Evolutionary conservation across 2,329 filamentous ascomycete genomes (phyloP), one percentile per base, ranked within the genome.

Genomic region (Xylaria sp.): DNA sequence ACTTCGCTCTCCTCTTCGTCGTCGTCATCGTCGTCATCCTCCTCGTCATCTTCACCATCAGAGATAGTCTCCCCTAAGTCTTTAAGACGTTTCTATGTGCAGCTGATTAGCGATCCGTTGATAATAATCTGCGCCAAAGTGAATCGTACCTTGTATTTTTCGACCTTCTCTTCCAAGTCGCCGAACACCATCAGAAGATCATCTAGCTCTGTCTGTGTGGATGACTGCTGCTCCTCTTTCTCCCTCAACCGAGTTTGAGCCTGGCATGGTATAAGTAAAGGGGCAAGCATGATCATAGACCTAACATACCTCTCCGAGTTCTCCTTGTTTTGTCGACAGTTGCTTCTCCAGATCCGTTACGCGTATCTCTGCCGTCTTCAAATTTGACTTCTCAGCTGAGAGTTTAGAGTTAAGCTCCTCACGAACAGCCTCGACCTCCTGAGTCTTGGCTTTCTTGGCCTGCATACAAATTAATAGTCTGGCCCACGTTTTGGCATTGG

Each of bases 111-210:
- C 46, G 20, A 51, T n/a, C 23, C 11, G 11, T 59, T 26, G 7
- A 33, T 9, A 26, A 28, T 2, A 26, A 46, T 48, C 15, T 33
- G 42, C 33, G 11, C 3, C 51, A n/a, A 60, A 57, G 1, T 23
- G 23, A 46, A 46, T 78, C 85, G 72, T 80, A 92, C 91, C 86
- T 93, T 95, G 77, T 95, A 93, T 74, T 88, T 89, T 49, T 86
- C 85, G 58, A 89, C 84, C 81, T 94, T 95, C 63, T 93, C 91
- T 79, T 96, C 93, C 20, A 94, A 77, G 76, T 96, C 93, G 15
- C 88, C 89, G 79, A 94, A 93, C 5, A 96, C 90, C 82, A 95
- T 92, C 42, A 96, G 82, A 63, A 95, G 83, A 78, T 96, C 93
- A 73, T 96, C 93, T 54, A 95, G 83, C 79, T 96, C 93, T 2